phyloP scores from a whole-genome alignment of 768 basidiomycete species.

The Agaricus blazei region DNA sequence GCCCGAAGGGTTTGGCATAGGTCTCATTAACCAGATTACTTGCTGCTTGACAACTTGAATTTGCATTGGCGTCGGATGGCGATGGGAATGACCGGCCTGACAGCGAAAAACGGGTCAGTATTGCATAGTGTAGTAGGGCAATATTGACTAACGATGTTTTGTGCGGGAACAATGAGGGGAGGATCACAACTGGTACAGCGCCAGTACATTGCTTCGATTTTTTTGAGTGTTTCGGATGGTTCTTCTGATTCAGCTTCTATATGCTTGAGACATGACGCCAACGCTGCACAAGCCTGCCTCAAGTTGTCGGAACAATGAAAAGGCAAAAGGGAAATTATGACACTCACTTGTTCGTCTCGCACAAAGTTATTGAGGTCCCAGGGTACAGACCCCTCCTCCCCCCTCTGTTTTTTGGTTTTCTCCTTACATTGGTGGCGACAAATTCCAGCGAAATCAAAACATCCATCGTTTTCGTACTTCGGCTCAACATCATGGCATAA shows the following conservation, averaged over 20 bases:
- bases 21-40: not conserved
- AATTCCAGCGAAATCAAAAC: constrained; percentile 52
- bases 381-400: constrained; percentile 17
- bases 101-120: not conserved
- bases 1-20: constrained; percentile 14
- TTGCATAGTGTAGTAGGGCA: not conserved
- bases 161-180: constrained; percentile 42
- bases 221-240: constrained; percentile 19
- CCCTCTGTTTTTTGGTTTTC: constrained; percentile 20
- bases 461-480: constrained; percentile 31
- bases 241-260: constrained; percentile 22
- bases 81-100: constrained; percentile 60
- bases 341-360: constrained; percentile 51
- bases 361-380: constrained; percentile 53
- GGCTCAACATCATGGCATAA: constrained; percentile 35
- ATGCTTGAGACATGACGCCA: constrained; percentile 32
- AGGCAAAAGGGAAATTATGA: not conserved
- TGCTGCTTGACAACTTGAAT: constrained; percentile 24
- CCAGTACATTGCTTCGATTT: constrained; percentile 16
- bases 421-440: constrained; percentile 55
- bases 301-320: not conserved
- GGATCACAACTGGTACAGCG: constrained; percentile 47
- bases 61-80: constrained; percentile 48
- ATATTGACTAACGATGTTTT: constrained; percentile 36
- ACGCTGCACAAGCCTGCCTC: constrained; percentile 41